Conservation (phyloP, 139 green algal genomes). For the Haematococcus sp. region DNA sequence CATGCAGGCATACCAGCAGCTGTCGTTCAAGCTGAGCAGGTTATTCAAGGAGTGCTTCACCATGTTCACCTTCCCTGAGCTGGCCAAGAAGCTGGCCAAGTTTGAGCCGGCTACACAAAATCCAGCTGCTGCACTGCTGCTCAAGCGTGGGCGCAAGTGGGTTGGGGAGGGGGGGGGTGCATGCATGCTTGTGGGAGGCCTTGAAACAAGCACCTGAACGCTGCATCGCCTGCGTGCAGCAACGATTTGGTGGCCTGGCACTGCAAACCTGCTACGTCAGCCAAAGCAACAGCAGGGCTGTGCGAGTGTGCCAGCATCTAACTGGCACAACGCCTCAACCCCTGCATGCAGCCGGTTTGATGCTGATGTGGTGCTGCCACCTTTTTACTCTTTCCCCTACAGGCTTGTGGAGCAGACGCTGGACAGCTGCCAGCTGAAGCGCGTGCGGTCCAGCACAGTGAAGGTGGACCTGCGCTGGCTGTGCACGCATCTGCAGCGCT, state of each 20-base stretch:
- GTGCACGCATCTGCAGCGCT: constrained; percentile 65
- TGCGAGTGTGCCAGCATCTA: no score
- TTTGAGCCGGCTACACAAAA: constrained; percentile 36
- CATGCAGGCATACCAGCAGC: constrained; percentile 22
- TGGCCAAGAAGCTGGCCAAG: constrained; percentile 53
- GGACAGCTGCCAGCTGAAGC: constrained; percentile 71
- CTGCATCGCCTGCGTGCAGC: neutral
- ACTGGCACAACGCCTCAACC: no score
- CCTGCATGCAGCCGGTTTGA: no score
- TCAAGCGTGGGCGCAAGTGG: constrained; percentile 61
- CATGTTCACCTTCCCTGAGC: constrained; percentile 49
- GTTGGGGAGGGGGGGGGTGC: neutral
- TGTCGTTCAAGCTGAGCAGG: constrained; percentile 46
- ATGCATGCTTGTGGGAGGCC: no score
- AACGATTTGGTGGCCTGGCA: no score
- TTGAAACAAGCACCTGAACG: neutral
- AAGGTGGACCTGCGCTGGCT: constrained; percentile 63
- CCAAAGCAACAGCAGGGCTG: no score
- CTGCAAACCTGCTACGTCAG: no score
- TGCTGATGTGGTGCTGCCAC: no score
- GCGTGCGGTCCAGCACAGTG: constrained; percentile 41
- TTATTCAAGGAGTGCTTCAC: constrained; percentile 55
- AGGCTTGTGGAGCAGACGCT: constrained; percentile 74
- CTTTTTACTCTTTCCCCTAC: neutral
- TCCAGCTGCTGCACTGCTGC: constrained; percentile 47